Evolutionary conservation across 331 rosid species (phyloP), one percentile per base, ranked within the genome.

Genomic region (Saraca asoca): DNA sequence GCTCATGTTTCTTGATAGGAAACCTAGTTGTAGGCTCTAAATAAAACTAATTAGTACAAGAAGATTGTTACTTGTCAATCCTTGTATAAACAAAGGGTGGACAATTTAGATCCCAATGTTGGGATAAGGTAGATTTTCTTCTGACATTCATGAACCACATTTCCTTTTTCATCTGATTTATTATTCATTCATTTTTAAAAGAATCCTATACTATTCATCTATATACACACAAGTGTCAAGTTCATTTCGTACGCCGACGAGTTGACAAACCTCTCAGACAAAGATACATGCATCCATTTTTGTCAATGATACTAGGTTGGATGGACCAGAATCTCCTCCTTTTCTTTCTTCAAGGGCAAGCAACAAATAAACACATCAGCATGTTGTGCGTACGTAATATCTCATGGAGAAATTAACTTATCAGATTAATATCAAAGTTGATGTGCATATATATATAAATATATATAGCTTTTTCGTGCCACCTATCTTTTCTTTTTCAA

Each of bases 1-100:
- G 51, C 72, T 71, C 72, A 17, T 86, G 96, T 85, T 89, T 78
- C 88, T 76, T 72, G 55, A 79, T 52, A 69, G 87, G 90, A 89
- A 82, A 84, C 93, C 86, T 64, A 43, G 63, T 39, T 62, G 60
- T 64, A 24, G 64, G 70, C 48, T 69, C 45, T 49, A 35, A 33
- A 66, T 24, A 24, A 24, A 72, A 68, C 31, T 24, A 44, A 39
- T 60, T 43, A 67, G 65, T 57, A 70, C 42, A 9, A 43, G 13
- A 19, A 49, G 54, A 60, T 62, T 66, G 58, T 67, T 75, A 63
- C 67, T 82, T 86, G 92, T 77, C 88, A 80, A 71, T 84, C 70
- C 79, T 70, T 75, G 14, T 75, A 66, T 48, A 17, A 74, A 79
- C 83, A 85, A 46, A 63, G 68, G 78, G 73, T 73, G 69, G 94